Base-by-base conservation (phyloP, 2,329 filamentous ascomycete genomes). In the Diaporthe sp. region DNA sequence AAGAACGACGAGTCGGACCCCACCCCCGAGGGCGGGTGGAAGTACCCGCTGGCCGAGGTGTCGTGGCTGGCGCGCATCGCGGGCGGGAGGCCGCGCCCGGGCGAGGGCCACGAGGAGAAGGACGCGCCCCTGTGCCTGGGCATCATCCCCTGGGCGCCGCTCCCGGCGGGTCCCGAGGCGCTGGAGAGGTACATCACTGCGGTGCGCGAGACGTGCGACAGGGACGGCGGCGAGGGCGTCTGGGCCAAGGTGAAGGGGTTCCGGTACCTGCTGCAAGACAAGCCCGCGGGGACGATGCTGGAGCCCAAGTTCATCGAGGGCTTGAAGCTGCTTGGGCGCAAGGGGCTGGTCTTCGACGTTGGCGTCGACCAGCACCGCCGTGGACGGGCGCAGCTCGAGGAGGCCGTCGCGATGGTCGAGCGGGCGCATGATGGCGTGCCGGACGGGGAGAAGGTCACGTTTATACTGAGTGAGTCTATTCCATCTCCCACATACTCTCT, bases 81-180 rank as follows among this genome's bases (percentile, higher is more conserved):
- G 4, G 87, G 91, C 51, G 93, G 93, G 17, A 82, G 85, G 74
- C 90, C 92, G 0, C 81, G 85, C 39, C 82, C 87, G 1, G 89
- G 88, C 39, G 90, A 94, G 80, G 92, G 91, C 46, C 91, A 94
- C 83, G 81, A 81, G 2, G 76, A 85, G 53, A 82, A 83, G 3
- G 89, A 92, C 72, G 87, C 87, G 19, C 82, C 85, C 34, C 85
- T 92, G 28, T 92, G 94, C 79, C 86, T 92, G 3, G 96, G 90
- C 0, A 90, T 95, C 78, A 89, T 98, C 5, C 92, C 95, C 1
- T 98, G 95, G 94, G 95, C 95, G n/a, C 96, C 96, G 0, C 82
- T 98, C 67, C 90, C 94, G 13, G 90, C 91, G 57, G 92, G 94
- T 0, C 82, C 88, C 0, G 86, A 83, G 8, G 88, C 87, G 0